Base-by-base conservation (phyloP, 768 basidiomycete genomes). In the Lentinula edodes region DNA sequence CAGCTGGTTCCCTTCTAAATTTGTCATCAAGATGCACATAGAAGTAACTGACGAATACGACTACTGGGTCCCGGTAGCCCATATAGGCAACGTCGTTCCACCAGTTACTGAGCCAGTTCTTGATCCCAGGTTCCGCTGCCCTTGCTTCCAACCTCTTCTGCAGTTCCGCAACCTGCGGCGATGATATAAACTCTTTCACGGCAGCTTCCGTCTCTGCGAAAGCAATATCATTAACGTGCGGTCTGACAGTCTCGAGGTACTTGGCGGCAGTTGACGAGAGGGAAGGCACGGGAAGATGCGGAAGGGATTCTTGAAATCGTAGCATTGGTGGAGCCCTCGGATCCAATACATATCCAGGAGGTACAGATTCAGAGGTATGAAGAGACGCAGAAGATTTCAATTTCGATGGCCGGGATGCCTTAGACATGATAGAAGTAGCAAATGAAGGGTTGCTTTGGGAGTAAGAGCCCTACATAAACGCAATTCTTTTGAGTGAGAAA, bases 71-170 rank as follows among this genome's bases (percentile, higher is more conserved):
- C 52, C 92, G 83, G 69, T 91, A 92, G 6, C 78, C 88, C 89
- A 93, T 88, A 71, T 91, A 92, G 16, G 95, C 95, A 5, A 73
- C 83, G 39, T 97, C 93, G 74, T 98, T 95, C 96, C 96, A 99
- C 97, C 97, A 99, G 56, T 96, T 93, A 52, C 84, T 82, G n/a
- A 99, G 80, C 97, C 97, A 99, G 77, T 82, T 95, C 67, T 77
- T 78, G 57, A 76, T 72, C 16, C 73, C 72, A 1, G 84, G 82
- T 28, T 84, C 79, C 0, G 79, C 78, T 0, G 94, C 93, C 1
- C 95, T 84, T 20, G 83, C 79, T 69, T 92, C 80, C 38, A 98
- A 80, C 2, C 97, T 80, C 39, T 76, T 72, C 75, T 98, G 96
- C 12, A 98, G 82, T 60, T 85, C 83, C 15, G 81, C 79, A 1